Evolutionary conservation across 1,284 basidiomycete genomes (phyloP).

Genomic region (Ceratobasidium sp.): DNA sequence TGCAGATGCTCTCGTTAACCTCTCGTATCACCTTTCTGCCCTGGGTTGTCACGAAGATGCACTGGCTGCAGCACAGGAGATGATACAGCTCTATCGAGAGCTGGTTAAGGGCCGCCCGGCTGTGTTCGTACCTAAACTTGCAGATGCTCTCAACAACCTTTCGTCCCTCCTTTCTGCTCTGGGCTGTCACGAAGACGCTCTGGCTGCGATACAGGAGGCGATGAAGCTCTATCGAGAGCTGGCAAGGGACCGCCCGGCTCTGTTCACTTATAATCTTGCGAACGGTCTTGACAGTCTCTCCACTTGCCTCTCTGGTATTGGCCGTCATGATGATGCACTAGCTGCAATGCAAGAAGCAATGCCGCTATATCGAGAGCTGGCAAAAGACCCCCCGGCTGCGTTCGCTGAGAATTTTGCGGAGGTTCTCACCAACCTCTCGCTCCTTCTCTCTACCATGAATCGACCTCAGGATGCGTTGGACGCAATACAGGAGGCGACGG

Average conservation of each 20-base stretch:
- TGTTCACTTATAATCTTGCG: neutral
- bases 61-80: neutral
- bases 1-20: neutral
- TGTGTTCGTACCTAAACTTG: neutral
- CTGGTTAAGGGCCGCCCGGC: neutral
- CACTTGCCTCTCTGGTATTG: neutral
- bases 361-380: neutral
- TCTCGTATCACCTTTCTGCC: neutral
- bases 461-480: neutral
- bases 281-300: neutral
- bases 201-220: neutral
- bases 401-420: neutral
- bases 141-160: neutral
- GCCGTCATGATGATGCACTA: constrained; percentile 10
- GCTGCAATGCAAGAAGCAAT: neutral
- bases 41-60: neutral
- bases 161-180: neutral
- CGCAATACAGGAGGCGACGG: neutral
- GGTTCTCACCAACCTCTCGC: neutral
- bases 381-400: too few species aligned
- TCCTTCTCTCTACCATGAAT: neutral
- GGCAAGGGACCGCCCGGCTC: too few species aligned
- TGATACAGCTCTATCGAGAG: neutral
- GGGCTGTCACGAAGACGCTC: neutral
- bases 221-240: neutral